A percentile compares a stretch with the other conserved stretches of the same genome.
Conservation (phyloP, 345 rosid genomes). For the Melaleuca quinquenervia region DNA sequence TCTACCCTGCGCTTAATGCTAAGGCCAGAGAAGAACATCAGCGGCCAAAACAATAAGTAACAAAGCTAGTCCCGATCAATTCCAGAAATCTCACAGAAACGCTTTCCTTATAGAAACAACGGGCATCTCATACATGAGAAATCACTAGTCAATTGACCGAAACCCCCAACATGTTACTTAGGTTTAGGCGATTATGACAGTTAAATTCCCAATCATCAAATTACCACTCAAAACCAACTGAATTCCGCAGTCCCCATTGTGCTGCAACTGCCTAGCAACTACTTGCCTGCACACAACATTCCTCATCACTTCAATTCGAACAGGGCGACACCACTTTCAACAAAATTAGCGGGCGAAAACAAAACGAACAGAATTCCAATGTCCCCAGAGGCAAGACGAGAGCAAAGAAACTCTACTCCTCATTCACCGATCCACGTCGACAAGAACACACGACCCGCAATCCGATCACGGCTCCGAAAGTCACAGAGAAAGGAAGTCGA, state of each 20-base stretch:
- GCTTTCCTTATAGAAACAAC: background rate
- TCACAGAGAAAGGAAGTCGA: background rate
- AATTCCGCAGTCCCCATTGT: background rate
- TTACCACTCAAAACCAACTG: background rate
- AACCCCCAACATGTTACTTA: background rate
- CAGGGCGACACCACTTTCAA: background rate
- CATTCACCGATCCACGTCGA: background rate
- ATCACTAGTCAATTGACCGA: background rate
- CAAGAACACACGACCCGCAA: background rate
- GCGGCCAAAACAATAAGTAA: background rate
- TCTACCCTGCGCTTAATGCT: background rate
- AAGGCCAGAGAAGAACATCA: background rate
- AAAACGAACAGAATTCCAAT: background rate
- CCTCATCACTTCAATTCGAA: background rate
- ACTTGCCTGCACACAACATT: background rate
- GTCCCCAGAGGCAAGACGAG: background rate
- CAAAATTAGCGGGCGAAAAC: background rate
- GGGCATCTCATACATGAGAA: background rate
- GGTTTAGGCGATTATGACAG: background rate
- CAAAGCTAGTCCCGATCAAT: background rate
- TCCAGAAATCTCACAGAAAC: background rate
- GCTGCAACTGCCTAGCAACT: background rate
- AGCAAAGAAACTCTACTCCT: background rate
- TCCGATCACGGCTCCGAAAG: background rate
- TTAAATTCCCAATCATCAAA: background rate